These are phyloP conservation scores for Penicillium pulvis DNA, from an alignment of 495 filamentous ascomycete species.

Conservation along the genomic window DNA sequence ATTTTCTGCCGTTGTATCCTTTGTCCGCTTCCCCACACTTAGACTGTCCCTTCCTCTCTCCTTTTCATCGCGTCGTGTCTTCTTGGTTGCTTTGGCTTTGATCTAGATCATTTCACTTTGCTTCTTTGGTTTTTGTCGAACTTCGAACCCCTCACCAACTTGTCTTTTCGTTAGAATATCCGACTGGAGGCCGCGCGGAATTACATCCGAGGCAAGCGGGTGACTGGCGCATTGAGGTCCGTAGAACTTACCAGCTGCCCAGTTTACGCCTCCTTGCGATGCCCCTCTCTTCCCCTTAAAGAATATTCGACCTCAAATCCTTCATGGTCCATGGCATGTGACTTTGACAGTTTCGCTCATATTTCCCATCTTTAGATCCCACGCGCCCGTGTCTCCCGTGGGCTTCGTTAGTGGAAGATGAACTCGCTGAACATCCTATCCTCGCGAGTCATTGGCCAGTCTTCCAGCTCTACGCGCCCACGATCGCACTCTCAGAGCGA, in stretches of 20 bases:
- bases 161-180: conserved; percentile 14
- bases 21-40: conserved; percentile 41
- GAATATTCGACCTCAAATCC: conserved; percentile 10
- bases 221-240: conserved; percentile 51
- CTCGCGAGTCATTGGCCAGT: conserved; percentile 74
- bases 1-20: conserved; percentile 33
- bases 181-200: conserved; percentile 27
- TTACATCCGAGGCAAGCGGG: conserved; percentile 42
- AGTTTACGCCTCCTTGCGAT: conserved; percentile 26
- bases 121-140: conserved; percentile 6
- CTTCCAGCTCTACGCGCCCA: conserved; percentile 53
- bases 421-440: conserved; percentile 97
- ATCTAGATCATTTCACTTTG: conserved; percentile 9
- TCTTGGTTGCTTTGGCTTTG: conserved; percentile 9
- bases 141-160: neutral
- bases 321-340: conserved; percentile 21
- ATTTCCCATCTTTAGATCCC: conserved; percentile 31
- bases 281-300: conserved; percentile 19
- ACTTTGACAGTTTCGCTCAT: conserved; percentile 34
- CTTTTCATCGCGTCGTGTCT: conserved; percentile 10
- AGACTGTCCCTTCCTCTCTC: conserved; percentile 21
- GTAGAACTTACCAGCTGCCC: conserved; percentile 23
- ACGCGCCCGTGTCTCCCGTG: conserved; percentile 54
- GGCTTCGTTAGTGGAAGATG: conserved; percentile 70
- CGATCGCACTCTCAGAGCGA: conserved; percentile 68